Conservation (phyloP, 805 yeast species). For the Starmera dryadoides region DNA sequence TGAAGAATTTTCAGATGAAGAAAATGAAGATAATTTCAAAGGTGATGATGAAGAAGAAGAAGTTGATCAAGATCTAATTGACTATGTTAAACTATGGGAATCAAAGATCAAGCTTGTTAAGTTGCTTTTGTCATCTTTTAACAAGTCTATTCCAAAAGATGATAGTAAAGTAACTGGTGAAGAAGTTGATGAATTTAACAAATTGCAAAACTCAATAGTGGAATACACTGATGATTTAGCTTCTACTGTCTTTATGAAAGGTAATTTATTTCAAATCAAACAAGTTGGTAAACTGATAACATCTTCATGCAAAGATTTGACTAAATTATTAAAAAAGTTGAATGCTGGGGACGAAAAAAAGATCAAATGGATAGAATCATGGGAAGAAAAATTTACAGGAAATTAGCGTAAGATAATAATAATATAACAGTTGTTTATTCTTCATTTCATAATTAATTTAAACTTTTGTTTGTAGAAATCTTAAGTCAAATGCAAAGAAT, state of each 20-base stretch:
- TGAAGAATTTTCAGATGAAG: conserved; percentile 24
- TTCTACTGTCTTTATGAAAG: conserved; percentile 42
- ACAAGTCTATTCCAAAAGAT: conserved; percentile 46
- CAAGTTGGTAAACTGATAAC: conserved; percentile 25
- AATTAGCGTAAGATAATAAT: conserved; percentile 1
- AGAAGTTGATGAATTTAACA: conserved; percentile 40
- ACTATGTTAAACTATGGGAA: conserved; percentile 41
- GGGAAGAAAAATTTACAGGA: conserved; percentile 36
- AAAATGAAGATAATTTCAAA: conserved; percentile 15
- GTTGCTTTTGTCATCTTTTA: conserved; percentile 48
- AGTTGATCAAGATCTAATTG: conserved; percentile 28
- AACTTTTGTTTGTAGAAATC: too few relatives aligned
- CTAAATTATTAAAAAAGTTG: conserved; percentile 28
- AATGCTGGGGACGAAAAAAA: conserved; percentile 44
- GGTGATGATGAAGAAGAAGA: conserved; percentile 17
- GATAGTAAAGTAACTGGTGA: conserved; percentile 28
- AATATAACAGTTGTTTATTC: background rate
- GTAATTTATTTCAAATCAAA: conserved; percentile 17
- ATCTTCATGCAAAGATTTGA: conserved; percentile 9
- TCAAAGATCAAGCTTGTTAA: conserved; percentile 49
- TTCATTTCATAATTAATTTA: background rate
- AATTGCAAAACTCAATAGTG: conserved; percentile 34
- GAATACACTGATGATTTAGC: conserved; percentile 50
- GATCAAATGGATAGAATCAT: conserved; percentile 49
- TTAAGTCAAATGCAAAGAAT: too few relatives aligned